Evolutionary conservation across 345 rosid species (phyloP), one percentile per base, ranked within the genome.

Genomic region (Populus simonii): DNA sequence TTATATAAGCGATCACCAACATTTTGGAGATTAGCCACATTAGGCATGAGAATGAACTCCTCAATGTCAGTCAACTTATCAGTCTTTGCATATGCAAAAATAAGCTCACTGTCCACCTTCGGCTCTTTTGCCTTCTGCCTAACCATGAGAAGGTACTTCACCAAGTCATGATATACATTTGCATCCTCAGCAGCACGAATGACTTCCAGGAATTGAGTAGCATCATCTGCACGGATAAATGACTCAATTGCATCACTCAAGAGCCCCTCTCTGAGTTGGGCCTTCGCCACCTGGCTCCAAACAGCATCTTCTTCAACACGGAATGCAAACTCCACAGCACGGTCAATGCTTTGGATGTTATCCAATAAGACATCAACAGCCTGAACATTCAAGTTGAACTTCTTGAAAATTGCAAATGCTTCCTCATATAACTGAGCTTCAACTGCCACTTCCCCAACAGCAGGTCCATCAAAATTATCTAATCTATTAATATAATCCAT

Each of bases 401-500:
- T 92, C 86, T 92, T 92, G 83, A 92, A 92, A 65, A 90, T 89
- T 31, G 95, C 92, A 85, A 84, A 92, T 53, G 95, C 94, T 87
- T 94, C 97, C 87, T 90, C 97, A 39, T 82, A 94, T 12, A 94
- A 81, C 78, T 94, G 94, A 22, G 94, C 97, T 86, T 96, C 97
- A 65, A 92, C 94, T 23, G 99, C 98, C 78, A 93, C 93, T 81
- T 92, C 97, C 76, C 99, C 99, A 82, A 96, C 94, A 45, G 95
- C 95, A 79, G 99, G 97, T 68, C 99, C 98, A 87, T 96, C 99
- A 83, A 96, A 96, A 83, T 94, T 96, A 82, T 94, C 98, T 43
- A 94, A 88, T 84, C 99, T 89, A 78, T 94, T 94, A 43, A 96
- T 83, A 77, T 96, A 96, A 85, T 94, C 99, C 99, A 96, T 94